phyloP scores from a whole-genome alignment of 352 stramenopile genomes.

The Pythium graminicola region DNA sequence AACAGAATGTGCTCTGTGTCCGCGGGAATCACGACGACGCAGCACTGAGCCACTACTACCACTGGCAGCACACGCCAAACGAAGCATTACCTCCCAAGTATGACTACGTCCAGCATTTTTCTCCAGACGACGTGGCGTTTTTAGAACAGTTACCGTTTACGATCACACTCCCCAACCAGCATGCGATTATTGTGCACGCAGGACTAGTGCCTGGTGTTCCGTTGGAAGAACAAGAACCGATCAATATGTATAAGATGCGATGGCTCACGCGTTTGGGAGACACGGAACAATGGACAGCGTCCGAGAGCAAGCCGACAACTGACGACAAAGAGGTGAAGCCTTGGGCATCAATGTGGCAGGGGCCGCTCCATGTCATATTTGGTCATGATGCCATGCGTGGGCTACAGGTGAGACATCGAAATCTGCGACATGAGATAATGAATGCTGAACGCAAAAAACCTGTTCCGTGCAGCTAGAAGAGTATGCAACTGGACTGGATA shows the following conservation, averaged over 20 bases:
- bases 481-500: conserved; percentile 89
- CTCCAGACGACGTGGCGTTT: conserved; percentile 51
- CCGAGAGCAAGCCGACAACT: conserved; percentile 26
- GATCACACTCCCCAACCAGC: conserved; percentile 50
- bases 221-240: conserved; percentile 77
- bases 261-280: conserved; percentile 30
- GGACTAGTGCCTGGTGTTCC: conserved; percentile 49
- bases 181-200: conserved; percentile 67
- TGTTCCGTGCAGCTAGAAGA: conserved; percentile 50
- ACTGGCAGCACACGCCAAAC: conserved; percentile 24
- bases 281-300: conserved; percentile 18
- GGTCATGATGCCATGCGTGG: conserved; percentile 85
- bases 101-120: conserved; percentile 55
- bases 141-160: conserved; percentile 77
- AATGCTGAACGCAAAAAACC: no score
- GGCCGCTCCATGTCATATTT: conserved; percentile 85
- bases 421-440: not conserved
- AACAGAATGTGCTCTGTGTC: conserved; percentile 48
- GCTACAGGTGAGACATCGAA: conserved; percentile 46
- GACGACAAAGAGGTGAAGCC: conserved; percentile 23
- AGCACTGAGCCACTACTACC: conserved; percentile 51
- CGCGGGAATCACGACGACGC: conserved; percentile 82
- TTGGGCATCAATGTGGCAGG: conserved; percentile 80
- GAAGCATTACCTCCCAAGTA: conserved; percentile 34
- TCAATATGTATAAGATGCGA: conserved; percentile 92